Evolutionary conservation across 371 early-diverging fungal species (phyloP).

Genomic region (Lichtheimia corymbifera): DNA sequence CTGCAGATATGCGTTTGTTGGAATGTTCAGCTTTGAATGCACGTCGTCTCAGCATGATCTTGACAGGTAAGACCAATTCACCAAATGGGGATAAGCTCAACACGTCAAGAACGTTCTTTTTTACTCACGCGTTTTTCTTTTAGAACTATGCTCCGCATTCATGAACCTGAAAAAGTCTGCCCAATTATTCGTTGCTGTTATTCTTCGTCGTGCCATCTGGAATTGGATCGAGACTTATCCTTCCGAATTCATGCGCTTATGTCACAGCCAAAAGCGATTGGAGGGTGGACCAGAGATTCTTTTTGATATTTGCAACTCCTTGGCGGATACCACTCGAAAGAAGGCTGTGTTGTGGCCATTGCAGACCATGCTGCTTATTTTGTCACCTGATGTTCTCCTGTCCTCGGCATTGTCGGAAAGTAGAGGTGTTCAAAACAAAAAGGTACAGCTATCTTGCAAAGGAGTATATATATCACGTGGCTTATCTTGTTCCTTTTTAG

Average conservation of each 20-base stretch:
- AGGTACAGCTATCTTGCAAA: constrained; percentile 20
- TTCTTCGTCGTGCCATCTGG: constrained; percentile 81
- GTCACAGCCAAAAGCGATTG: constrained; percentile 68
- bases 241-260: constrained; percentile 71
- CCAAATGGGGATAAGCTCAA: not conserved
- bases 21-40: constrained; percentile 80
- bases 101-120: not conserved
- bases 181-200: constrained; percentile 68
- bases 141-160: constrained; percentile 67
- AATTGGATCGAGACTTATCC: constrained; percentile 88
- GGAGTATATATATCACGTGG: not conserved
- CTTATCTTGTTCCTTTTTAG: constrained; percentile 19
- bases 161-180: constrained; percentile 69
- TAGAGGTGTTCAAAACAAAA: constrained; percentile 42
- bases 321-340: constrained; percentile 72
- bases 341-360: constrained; percentile 82
- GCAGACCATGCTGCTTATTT: constrained; percentile 76
- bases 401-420: constrained; percentile 49
- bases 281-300: constrained; percentile 79
- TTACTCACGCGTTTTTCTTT: not conserved
- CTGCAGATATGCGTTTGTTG: constrained; percentile 74
- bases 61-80: constrained; percentile 53
- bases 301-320: constrained; percentile 72
- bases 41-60: constrained; percentile 63
- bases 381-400: constrained; percentile 79